A percentile compares a stretch with the other conserved stretches of the same genome.
phyloP scores from a whole-genome alignment of 192 early-diverging fungal species.

The Dispira parvispora region DNA sequence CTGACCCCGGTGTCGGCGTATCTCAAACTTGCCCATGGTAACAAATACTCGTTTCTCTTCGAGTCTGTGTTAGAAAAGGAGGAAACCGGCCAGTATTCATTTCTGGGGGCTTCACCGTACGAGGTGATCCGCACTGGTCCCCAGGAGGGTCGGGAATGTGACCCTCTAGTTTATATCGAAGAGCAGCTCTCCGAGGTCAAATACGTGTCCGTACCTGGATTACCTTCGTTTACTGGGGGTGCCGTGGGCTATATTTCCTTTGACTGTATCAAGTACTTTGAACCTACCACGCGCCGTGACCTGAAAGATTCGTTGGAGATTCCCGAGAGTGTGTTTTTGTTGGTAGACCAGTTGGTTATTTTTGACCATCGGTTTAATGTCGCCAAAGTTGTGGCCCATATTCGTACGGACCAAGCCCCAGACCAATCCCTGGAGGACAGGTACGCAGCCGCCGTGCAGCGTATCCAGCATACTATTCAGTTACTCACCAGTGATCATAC shows the following conservation, averaged over 20 bases:
- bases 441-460: conserved; percentile 51
- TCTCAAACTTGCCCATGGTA: conserved; percentile 63
- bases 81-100: conserved; percentile 89
- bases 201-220: conserved; percentile 63
- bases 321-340: conserved; percentile 86
- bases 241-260: conserved; percentile 95
- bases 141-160: conserved; percentile 49
- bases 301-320: conserved; percentile 73
- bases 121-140: conserved; percentile 66
- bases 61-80: conserved; percentile 91
- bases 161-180: conserved; percentile 76
- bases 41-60: conserved; percentile 84
- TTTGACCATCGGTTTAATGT: conserved; percentile 90
- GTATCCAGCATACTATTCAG: conserved; percentile 49
- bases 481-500: conserved; percentile 51
- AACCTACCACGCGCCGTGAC: conserved; percentile 69
- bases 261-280: conserved; percentile 97
- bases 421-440: conserved; percentile 30
- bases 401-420: conserved; percentile 42
- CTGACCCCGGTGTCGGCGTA: conserved; percentile 95
- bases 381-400: conserved; percentile 85
- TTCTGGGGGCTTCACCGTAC: conserved; percentile 85
- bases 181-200: conserved; percentile 59
- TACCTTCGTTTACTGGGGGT: conserved; percentile 63
- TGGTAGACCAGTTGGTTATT: conserved; percentile 88